Evolutionary conservation across 169 alveolate species (phyloP), one percentile per base, ranked within the genome.

Genomic region (Cryptosporidium tyzzeri): DNA sequence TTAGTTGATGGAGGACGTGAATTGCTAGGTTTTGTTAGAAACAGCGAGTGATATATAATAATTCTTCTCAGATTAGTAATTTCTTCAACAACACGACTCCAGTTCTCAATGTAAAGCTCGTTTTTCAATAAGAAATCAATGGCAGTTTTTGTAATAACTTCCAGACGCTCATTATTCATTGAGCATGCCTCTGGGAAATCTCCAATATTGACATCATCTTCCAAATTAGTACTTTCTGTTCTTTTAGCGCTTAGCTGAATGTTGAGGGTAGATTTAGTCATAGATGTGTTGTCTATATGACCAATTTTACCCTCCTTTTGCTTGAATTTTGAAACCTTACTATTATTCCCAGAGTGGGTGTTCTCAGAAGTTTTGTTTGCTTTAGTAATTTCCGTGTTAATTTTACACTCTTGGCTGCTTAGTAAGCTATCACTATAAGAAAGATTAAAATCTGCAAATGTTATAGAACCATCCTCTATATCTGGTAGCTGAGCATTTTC

Each of bases 401-500:
- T 53, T 73, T 26, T 33, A 9, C 23, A 29, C 26, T 29, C 50
- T 4, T 29, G 69, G 10, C 21, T 6, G 18, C 45, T 58, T n/a
- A 12, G 10, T 18, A 23, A 3, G 26, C 12, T 7, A 2, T 33
- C 50, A 0, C 18, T 10, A 21, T 35, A 58, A 53, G 86, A 37
- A 73, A 80, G 31, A 39, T 65, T 80, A 65, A 80, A 80, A 31
- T 80, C 89, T 23, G 75, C 68, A 39, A 80, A 62, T 1, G 89
- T 61, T 14, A 80, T 65, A 10, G 59, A 33, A 2, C 89, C 89
- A 65, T 80, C 89, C 26, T 61, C 89, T 14, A 80, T 80, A 62
- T 80, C 89, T 14, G 89, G 89, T 5, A 80, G 67, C 29, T 37
- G 89, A 6, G 89, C 67, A 65, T 80, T 80, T 59, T 80, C 80